These are phyloP conservation scores for Apostasia shenzhenica DNA, from an alignment of 106 monocot genomes.

Conservation along the genomic window DNA sequence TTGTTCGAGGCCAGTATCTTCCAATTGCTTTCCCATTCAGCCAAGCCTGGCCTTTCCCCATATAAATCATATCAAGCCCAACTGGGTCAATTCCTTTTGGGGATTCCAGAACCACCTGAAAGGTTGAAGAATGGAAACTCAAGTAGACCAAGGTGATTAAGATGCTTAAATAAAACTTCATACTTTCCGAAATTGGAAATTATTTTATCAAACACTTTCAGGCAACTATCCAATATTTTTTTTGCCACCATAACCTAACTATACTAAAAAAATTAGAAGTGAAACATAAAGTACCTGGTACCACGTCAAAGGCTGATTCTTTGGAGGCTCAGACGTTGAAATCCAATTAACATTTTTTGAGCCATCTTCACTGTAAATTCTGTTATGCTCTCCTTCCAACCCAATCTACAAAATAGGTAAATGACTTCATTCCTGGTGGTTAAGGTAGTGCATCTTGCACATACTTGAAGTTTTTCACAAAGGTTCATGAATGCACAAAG, in stretches of 20 bases:
- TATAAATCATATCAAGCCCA: slow-evolving; percentile 81
- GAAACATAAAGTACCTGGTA: slow-evolving; percentile 65
- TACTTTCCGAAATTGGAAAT: too few relatives aligned
- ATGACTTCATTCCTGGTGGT: background rate
- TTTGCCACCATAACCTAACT: background rate
- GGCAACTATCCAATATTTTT: background rate
- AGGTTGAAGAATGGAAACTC: background rate
- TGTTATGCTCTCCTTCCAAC: slow-evolving; percentile 62
- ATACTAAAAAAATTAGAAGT: background rate
- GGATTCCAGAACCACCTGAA: slow-evolving; percentile 47
- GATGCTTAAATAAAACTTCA: too few relatives aligned
- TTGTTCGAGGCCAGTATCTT: slow-evolving; percentile 78
- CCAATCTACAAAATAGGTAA: slow-evolving; percentile 50
- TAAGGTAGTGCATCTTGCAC: background rate
- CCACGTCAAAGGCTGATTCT: slow-evolving; percentile 82
- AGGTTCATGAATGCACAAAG: background rate
- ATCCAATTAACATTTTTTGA: slow-evolving; percentile 47
- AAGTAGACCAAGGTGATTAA: too few relatives aligned
- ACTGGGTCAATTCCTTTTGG: slow-evolving; percentile 80
- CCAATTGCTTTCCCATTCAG: slow-evolving; percentile 85
- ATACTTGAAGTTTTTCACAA: slow-evolving; percentile 1
- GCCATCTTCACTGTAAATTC: slow-evolving; percentile 37
- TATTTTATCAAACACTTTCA: too few relatives aligned
- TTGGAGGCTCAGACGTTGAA: slow-evolving; percentile 43
- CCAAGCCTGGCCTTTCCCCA: slow-evolving; percentile 96